Evolutionary conservation across 345 rosid species (phyloP), one percentile per base, ranked within the genome.

Genomic region (Clarkia xantiana): DNA sequence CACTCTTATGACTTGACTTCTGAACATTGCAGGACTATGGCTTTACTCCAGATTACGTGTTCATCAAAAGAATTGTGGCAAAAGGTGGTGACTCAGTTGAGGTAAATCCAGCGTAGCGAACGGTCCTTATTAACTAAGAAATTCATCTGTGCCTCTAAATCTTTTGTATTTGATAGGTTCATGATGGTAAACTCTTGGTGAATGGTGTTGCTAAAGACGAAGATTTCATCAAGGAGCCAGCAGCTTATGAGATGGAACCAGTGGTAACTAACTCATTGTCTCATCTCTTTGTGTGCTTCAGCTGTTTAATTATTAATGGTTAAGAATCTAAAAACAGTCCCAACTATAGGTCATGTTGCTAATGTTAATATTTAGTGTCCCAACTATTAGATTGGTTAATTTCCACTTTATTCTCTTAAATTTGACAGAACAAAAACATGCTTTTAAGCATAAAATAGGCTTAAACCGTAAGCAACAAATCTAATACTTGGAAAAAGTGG

Each of bases 1-100:
- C 7, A 10, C 3, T 5, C 9, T 7, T 3, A 29, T 29, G 9
- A 29, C 14, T n/a, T 14, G 12, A 25, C 6, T 22, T 4, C 19
- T 49, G 19, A 1, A n/a, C 11, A 6, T 29, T n/a, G 47, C 47
- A 84, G 97, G 76, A 89, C 72, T 7, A 49, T 57, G 94, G 87
- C 55, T 78, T 52, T 67, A 73, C 69, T 29, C 67, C 77, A 14
- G 67, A 69, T 0, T 88, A 74, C 64, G 94, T 77, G 18, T 83
- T 83, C 65, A 79, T 90, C 14, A 90, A 90, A 62, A 77, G 97
- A 62, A 66, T 90, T 46, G 95, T 90, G 44, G 97, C 97, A 2
- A 83, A 64, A 53, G 91, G 76, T 55, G 91, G 97, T 49, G 97
- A 90, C 53, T 59, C 13, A 63, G 94, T 90, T 50, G 84, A 86